Base-by-base conservation (phyloP, 495 filamentous ascomycete species). In the Ascodesmis nigricans region DNA sequence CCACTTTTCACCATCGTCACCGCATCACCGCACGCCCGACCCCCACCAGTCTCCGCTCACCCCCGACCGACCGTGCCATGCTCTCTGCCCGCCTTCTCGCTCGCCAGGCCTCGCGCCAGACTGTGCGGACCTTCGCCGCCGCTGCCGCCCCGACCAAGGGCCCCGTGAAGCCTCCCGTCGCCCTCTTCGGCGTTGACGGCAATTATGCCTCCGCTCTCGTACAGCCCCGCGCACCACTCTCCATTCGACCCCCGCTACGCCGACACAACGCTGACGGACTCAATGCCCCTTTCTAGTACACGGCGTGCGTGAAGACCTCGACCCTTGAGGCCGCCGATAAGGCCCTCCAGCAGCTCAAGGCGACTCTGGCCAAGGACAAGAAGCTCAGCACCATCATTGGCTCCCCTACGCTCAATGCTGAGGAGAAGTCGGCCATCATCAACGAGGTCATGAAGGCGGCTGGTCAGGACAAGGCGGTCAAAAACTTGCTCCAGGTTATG, bases 141-240 rank as follows among this genome's bases (percentile, higher is more conserved):
- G 64, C 78, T 41, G 58, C 66, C 52, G 48, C 59, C 36, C 40
- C 48, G 35, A 66, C 70, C 51, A 67, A 71, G 30, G 24, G 21
- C 18, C 21, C 25, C 6, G 60, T 71, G 52, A 83, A 77, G 64
- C 71, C 83, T 42, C 87, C 87, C 34, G 66, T 93, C 53, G 69
- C 82, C 36, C 65, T 97, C 43, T 97, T 78, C 60, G 87, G 87
- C 41, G 64, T 97, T 60, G 87, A 93, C 58, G 87, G 87, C 50
- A 95, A 84, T 53, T 97, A 97, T 63, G 90, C 87, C 52, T 78
- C 71, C 65, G 87, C 87, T 63, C 65, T 97, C 72, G 87, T 97
- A 80, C 56, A 71, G 59, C 38, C 43, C 33, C 39, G 35, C n/a
- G 14, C 33, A 18, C 18, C 35, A n/a, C 16, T 26, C 29, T 36